These are phyloP conservation scores for Apiospora malaysiana DNA, from an alignment of 2,329 filamentous ascomycete species.

Conservation along the genomic window DNA sequence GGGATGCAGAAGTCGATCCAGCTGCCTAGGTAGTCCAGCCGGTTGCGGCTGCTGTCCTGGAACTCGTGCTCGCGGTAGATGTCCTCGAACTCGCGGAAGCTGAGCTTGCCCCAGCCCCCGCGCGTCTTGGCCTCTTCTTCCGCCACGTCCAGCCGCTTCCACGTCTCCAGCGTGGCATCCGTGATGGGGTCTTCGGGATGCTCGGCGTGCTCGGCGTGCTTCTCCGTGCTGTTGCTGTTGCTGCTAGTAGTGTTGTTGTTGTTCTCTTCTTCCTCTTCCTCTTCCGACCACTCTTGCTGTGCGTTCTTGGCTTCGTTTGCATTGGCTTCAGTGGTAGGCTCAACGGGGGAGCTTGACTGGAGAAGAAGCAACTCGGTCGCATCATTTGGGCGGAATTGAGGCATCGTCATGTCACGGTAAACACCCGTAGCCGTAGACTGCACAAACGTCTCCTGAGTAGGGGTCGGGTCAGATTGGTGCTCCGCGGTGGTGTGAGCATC, in stretches of 20 bases:
- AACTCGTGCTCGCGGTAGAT: constrained; percentile 65
- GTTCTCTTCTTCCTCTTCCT: not conserved
- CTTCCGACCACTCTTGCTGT: not conserved
- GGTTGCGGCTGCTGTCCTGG: constrained; percentile 65
- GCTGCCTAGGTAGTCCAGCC: constrained; percentile 81
- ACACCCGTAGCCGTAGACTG: constrained; percentile 18
- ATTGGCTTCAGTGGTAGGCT: not conserved
- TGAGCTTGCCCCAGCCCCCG: constrained; percentile 82
- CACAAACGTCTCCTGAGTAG: not conserved
- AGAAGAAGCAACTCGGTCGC: constrained; percentile 25
- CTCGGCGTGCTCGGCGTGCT: not conserved
- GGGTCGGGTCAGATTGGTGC: constrained; percentile 27
- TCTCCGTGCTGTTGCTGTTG: not conserved
- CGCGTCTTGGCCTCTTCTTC: constrained; percentile 72
- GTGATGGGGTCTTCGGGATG: constrained; percentile 29
- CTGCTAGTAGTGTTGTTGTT: constrained; percentile 23
- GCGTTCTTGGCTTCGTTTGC: not conserved
- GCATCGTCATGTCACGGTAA: constrained; percentile 66
- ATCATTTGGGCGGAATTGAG: constrained; percentile 70
- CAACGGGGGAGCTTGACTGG: not conserved
- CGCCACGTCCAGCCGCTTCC: constrained; percentile 65
- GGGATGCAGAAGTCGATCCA: constrained; percentile 88
- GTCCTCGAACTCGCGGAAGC: constrained; percentile 78
- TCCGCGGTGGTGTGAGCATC: constrained; percentile 27
- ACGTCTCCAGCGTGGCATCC: constrained; percentile 48